phyloP scores from a whole-genome alignment of 2,329 filamentous ascomycete species.

The Dactylellina sp. region DNA sequence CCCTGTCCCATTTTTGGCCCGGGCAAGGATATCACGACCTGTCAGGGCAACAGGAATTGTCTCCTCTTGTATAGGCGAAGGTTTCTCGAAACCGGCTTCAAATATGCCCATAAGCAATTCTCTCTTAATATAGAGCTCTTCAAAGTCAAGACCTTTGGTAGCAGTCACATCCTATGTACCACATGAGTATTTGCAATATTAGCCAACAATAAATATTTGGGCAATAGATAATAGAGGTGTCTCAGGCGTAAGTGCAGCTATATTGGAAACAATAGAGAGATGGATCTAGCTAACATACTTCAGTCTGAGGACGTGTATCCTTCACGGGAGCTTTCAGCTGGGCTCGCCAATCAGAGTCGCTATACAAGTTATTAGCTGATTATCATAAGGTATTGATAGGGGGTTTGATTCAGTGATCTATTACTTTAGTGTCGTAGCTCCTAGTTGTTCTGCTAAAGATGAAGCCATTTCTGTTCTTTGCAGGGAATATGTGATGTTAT shows the following conservation, averaged over 20 bases:
- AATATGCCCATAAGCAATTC: constrained; percentile 99
- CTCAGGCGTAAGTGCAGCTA: too few species aligned
- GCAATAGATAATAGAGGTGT: neutral
- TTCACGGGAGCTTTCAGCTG: constrained; percentile 77
- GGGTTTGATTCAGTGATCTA: constrained; percentile 39
- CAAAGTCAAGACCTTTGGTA: constrained; percentile 96
- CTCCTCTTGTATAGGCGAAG: constrained; percentile 99
- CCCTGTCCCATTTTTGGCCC: constrained; percentile 98
- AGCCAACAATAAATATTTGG: neutral
- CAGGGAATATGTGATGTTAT: neutral
- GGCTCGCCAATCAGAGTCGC: constrained; percentile 78
- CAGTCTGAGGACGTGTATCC: constrained; percentile 83
- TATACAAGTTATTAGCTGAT: constrained; percentile 64
- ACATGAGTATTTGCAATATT: constrained; percentile 6
- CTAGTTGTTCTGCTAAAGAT: constrained; percentile 69
- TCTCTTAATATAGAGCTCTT: constrained; percentile 94
- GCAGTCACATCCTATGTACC: constrained; percentile 87
- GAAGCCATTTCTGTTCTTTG: constrained; percentile 64
- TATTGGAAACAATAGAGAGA: constrained; percentile 17
- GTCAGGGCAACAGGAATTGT: constrained; percentile 96
- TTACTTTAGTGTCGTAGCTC: constrained; percentile 68
- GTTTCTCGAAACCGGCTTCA: constrained; percentile 98
- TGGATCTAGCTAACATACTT: constrained; percentile 67
- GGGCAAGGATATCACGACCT: constrained; percentile 91
- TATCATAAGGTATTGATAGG: constrained; percentile 52